phyloP scores from a whole-genome alignment of 2,329 filamentous ascomycete species.

The Cytospora leucostoma region DNA sequence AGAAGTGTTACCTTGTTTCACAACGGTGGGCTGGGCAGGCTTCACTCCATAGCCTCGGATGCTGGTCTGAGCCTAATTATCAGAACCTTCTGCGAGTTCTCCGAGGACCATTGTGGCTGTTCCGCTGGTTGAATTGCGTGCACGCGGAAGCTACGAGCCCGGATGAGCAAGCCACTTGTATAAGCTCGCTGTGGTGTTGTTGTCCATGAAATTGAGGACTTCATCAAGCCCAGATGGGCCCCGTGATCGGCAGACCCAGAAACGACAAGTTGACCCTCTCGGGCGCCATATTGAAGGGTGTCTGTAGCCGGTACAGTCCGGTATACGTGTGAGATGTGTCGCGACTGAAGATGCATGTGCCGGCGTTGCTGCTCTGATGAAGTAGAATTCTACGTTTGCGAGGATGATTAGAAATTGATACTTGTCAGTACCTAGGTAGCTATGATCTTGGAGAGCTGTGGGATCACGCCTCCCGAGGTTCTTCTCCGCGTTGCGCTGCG shows the following conservation, averaged over 20 bases:
- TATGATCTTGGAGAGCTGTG: too few relatives aligned
- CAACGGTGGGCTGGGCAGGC: too few relatives aligned
- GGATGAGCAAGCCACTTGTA: not conserved
- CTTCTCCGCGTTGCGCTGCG: too few relatives aligned
- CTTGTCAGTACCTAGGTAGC: too few relatives aligned
- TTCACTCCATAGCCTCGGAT: too few relatives aligned
- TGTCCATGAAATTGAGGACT: not conserved
- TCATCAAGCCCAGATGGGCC: not conserved
- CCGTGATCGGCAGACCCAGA: not conserved
- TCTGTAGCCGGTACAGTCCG: not conserved
- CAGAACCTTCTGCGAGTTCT: not conserved
- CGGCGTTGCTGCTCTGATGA: too few relatives aligned
- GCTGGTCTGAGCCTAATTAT: too few relatives aligned
- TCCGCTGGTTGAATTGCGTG: not conserved
- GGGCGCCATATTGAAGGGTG: not conserved
- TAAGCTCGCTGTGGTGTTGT: not conserved
- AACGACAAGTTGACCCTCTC: not conserved
- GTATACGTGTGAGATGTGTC: not conserved
- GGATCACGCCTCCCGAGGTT: too few relatives aligned
- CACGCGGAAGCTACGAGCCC: not conserved
- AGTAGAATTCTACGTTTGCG: too few relatives aligned
- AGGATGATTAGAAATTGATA: too few relatives aligned
- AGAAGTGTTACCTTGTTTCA: too few relatives aligned
- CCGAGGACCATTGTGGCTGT: not conserved
- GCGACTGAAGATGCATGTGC: not conserved